These are phyloP conservation scores for Gymnopilus junonius DNA, from an alignment of 768 basidiomycete species.

Conservation along the genomic window DNA sequence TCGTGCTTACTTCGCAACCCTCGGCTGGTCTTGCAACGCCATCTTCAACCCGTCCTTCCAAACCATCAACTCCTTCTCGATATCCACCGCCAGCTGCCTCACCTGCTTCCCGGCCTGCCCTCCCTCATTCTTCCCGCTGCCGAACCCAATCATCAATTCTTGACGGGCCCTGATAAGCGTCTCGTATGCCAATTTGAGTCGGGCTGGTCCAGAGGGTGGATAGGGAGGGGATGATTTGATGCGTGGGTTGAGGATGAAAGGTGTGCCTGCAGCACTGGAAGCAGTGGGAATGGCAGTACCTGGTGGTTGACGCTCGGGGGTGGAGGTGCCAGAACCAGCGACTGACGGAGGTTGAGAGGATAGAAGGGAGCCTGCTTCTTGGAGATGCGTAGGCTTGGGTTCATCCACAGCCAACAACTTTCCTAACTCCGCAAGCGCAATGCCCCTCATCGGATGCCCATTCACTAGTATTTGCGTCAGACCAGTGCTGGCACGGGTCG, in stretches of 20 bases:
- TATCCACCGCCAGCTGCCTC: constrained; percentile 55
- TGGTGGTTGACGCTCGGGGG: background rate
- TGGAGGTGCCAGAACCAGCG: background rate
- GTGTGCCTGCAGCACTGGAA: background rate
- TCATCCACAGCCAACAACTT: constrained; percentile 85
- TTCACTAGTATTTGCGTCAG: constrained; percentile 53
- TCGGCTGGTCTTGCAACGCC: constrained; percentile 47
- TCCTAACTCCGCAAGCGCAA: constrained; percentile 79
- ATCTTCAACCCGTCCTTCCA: constrained; percentile 70
- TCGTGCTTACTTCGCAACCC: background rate
- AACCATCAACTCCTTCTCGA: constrained; percentile 75
- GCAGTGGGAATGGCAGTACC: too few relatives aligned
- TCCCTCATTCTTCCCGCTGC: constrained; percentile 60
- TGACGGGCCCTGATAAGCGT: constrained; percentile 63
- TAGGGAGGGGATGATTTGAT: constrained; percentile 36
- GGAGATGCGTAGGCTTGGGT: constrained; percentile 43
- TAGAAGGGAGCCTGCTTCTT: background rate
- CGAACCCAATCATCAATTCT: constrained; percentile 76
- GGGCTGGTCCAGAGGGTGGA: constrained; percentile 68
- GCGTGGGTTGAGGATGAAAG: constrained; percentile 6
- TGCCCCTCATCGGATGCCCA: constrained; percentile 79
- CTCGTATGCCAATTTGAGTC: constrained; percentile 67
- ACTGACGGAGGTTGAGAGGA: background rate
- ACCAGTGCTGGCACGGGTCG: constrained; percentile 58
- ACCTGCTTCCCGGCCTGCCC: constrained; percentile 72